Evolutionary conservation across 2,329 filamentous ascomycete species (phyloP).

Genomic region (Fusarium sp.): DNA sequence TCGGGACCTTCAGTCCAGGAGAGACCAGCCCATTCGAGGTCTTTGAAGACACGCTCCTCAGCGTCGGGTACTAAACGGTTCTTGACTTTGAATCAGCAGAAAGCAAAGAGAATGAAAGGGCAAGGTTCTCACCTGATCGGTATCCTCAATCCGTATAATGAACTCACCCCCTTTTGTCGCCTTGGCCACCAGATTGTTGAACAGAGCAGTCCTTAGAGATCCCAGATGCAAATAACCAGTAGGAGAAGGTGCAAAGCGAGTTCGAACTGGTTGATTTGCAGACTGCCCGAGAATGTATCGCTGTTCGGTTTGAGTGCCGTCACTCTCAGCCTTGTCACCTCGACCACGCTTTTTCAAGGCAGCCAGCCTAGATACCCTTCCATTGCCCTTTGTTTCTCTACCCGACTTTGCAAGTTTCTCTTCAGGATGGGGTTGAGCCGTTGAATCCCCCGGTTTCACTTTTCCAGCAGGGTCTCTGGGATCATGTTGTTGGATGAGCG

Average conservation of each 20-base stretch:
- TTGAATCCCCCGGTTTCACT: background rate
- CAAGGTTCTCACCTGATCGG: constrained; percentile 88
- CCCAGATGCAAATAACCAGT: constrained; percentile 95
- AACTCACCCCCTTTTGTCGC: constrained; percentile 87
- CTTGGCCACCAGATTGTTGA: constrained; percentile 92
- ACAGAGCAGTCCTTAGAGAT: constrained; percentile 91
- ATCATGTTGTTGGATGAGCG: constrained; percentile 16
- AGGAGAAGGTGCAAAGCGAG: constrained; percentile 94
- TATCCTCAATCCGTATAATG: constrained; percentile 92
- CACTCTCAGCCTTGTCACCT: background rate
- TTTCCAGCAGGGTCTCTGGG: constrained; percentile 6
- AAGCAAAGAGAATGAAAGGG: no score
- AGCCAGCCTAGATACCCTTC: constrained; percentile 35
- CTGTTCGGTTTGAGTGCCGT: constrained; percentile 14
- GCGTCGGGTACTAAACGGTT: constrained; percentile 85
- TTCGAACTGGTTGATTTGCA: constrained; percentile 66
- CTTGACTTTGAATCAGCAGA: constrained; percentile 55
- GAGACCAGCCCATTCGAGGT: constrained; percentile 89
- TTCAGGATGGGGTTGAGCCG: background rate
- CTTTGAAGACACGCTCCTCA: constrained; percentile 80
- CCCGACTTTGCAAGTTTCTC: background rate
- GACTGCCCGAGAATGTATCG: constrained; percentile 52
- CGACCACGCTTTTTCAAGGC: constrained; percentile 40
- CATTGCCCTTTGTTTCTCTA: background rate
- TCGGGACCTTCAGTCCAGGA: constrained; percentile 95